phyloP scores from a whole-genome alignment of 768 basidiomycete species.

The Lactarius evosmus region DNA sequence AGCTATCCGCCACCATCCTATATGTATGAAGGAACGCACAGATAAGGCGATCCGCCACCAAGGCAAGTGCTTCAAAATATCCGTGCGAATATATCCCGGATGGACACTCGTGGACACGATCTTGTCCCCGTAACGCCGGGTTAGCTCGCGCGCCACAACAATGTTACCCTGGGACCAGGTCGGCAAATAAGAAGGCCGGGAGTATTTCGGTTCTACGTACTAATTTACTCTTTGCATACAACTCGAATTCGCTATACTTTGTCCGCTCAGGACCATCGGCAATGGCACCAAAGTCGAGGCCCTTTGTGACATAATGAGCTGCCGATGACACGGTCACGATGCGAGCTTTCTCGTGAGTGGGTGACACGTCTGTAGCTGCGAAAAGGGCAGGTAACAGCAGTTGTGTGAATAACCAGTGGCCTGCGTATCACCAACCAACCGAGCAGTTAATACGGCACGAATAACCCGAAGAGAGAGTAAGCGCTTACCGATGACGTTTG shows the following conservation, averaged over 20 bases:
- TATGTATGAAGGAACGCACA: background rate
- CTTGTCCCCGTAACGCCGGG: conserved; percentile 44
- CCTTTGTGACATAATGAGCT: conserved; percentile 34
- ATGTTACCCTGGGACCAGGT: conserved; percentile 37
- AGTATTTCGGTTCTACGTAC: too few species aligned
- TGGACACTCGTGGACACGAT: too few species aligned
- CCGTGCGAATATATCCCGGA: too few species aligned
- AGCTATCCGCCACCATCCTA: background rate
- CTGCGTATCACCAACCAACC: conserved; percentile 31
- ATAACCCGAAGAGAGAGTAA: conserved; percentile 12
- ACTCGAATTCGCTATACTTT: conserved; percentile 12
- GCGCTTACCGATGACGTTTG: too few species aligned
- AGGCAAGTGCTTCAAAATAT: conserved; percentile 14
- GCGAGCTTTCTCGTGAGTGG: too few species aligned
- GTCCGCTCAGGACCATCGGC: conserved; percentile 31
- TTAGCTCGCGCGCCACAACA: conserved; percentile 45
- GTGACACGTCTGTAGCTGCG: too few species aligned
- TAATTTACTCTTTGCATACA: conserved; percentile 44
- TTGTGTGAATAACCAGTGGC: too few species aligned
- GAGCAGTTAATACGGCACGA: background rate
- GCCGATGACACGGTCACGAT: conserved; percentile 45
- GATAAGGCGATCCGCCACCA: background rate
- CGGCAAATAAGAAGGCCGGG: background rate
- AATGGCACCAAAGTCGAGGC: conserved; percentile 41
- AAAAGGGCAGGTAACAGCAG: too few species aligned